Evolutionary conservation across 2,329 filamentous ascomycete genomes (phyloP).

Genomic region (Pyrenophora graminea): DNA sequence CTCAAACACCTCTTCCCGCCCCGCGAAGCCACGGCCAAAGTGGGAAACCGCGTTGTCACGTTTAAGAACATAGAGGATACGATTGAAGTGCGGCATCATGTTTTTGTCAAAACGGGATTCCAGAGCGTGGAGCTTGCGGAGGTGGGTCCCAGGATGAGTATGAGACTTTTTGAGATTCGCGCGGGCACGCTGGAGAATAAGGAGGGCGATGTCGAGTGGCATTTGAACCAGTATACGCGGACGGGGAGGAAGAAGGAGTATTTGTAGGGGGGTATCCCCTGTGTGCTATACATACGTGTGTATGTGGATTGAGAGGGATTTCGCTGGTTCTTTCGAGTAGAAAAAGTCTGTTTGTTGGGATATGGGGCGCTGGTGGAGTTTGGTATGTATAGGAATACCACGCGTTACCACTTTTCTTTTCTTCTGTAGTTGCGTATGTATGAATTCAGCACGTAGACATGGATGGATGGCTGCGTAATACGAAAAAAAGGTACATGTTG

Average conservation of each 20-base stretch:
- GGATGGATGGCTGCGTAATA: too few relatives aligned
- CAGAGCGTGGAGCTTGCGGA: slow-evolving; percentile 66
- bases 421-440: too few relatives aligned
- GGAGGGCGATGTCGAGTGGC: slow-evolving; percentile 95
- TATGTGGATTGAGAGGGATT: not conserved
- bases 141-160: slow-evolving; percentile 84
- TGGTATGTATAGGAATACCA: too few relatives aligned
- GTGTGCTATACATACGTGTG: not conserved
- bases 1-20: slow-evolving; percentile 95
- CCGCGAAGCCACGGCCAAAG: slow-evolving; percentile 74
- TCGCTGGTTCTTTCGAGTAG: too few relatives aligned
- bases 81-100: slow-evolving; percentile 90
- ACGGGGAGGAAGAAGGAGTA: slow-evolving; percentile 96
- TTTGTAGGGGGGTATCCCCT: slow-evolving; percentile 55
- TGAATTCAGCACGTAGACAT: too few relatives aligned
- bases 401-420: too few relatives aligned
- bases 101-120: slow-evolving; percentile 92
- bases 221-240: slow-evolving; percentile 91
- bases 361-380: too few relatives aligned
- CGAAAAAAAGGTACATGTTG: too few relatives aligned
- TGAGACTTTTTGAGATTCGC: slow-evolving; percentile 91
- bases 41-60: slow-evolving; percentile 79
- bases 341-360: too few relatives aligned
- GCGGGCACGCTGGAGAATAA: slow-evolving; percentile 91
- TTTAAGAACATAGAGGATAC: slow-evolving; percentile 80